A percentile compares a stretch with the other conserved stretches of the same genome.
These are phyloP conservation scores for Aaosphaeria pasadenensis DNA, from an alignment of 2,329 filamentous ascomycete species.

Conservation along the genomic window DNA sequence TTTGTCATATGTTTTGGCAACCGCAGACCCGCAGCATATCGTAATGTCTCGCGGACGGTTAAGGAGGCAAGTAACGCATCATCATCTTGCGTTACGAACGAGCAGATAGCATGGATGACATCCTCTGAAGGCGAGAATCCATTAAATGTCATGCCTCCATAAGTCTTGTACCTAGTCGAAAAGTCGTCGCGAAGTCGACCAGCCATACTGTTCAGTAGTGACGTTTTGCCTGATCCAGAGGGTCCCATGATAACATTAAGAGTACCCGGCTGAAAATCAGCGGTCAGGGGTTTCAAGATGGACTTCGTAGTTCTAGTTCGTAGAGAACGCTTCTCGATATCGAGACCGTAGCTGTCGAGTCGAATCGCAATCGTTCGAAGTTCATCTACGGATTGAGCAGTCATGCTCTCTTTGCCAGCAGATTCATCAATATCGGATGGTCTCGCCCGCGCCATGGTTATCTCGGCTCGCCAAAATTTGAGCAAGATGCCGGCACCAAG, in stretches of 20 bases:
- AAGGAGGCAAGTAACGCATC: conserved; percentile 71
- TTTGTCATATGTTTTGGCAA: conserved; percentile 69
- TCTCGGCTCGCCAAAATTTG: conserved; percentile 63
- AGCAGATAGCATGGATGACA: conserved; percentile 69
- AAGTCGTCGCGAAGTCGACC: conserved; percentile 61
- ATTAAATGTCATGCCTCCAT: conserved; percentile 68
- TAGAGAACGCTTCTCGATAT: conserved; percentile 59
- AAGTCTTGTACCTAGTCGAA: conserved; percentile 59
- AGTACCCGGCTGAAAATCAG: conserved; percentile 65
- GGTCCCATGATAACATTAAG: conserved; percentile 80
- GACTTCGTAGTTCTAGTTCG: conserved; percentile 47
- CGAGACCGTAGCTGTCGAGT: conserved; percentile 62
- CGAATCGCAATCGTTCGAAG: conserved; percentile 63
- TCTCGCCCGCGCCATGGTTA: conserved; percentile 65
- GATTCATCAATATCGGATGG: conserved; percentile 56
- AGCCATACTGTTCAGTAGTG: conserved; percentile 70
- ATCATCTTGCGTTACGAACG: conserved; percentile 76
- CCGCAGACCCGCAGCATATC: conserved; percentile 64
- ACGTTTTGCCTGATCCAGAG: conserved; percentile 74
- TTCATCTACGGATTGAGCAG: conserved; percentile 50
- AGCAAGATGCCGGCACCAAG: conserved; percentile 59
- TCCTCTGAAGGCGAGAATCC: conserved; percentile 63
- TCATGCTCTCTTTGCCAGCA: conserved; percentile 69
- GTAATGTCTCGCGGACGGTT: conserved; percentile 72
- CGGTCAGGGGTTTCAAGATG: conserved; percentile 65